Evolutionary conservation across 164 flowering plant genomes (phyloP).

Genomic region (Hamamelis virginiana): DNA sequence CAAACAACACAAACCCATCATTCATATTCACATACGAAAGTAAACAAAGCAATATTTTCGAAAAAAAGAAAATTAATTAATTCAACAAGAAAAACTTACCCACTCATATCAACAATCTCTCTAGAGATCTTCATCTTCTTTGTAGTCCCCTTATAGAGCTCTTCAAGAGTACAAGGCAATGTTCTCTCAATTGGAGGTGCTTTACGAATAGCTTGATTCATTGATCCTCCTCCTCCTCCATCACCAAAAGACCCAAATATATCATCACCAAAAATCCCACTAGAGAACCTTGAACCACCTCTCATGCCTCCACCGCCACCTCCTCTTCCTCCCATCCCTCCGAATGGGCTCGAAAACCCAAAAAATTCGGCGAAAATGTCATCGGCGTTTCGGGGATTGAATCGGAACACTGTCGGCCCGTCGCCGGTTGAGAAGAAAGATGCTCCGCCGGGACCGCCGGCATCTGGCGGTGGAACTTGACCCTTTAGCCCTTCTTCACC

Average conservation of each 20-base stretch:
- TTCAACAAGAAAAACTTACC: conserved; percentile 11
- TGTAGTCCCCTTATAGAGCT: conserved; percentile 57
- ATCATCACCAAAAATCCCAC: conserved; percentile 29
- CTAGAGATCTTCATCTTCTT: conserved; percentile 73
- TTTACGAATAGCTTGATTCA: conserved; percentile 27
- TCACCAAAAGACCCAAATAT: conserved; percentile 26
- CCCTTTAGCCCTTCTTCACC: conserved; percentile 70
- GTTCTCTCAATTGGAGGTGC: conserved; percentile 50
- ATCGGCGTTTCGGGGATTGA: conserved; percentile 58
- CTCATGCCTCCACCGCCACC: conserved; percentile 23
- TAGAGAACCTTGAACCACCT: conserved; percentile 18
- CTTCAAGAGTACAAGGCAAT: conserved; percentile 61
- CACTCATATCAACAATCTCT: conserved; percentile 26
- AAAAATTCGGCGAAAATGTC: conserved; percentile 62
- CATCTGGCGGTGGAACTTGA: conserved; percentile 39
- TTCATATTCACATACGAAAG: too few relatives aligned
- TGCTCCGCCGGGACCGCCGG: conserved; percentile 32
- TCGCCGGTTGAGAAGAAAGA: conserved; percentile 20
- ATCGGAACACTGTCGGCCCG: conserved; percentile 32
- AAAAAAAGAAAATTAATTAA: neutral
- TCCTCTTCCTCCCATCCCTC: conserved; percentile 25
- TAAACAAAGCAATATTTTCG: neutral
- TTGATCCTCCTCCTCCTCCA: conserved; percentile 21
- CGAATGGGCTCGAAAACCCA: conserved; percentile 51
- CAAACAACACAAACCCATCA: too few relatives aligned